phyloP scores from a whole-genome alignment of 73 alveolate species.

The Diophrys appendiculata region DNA sequence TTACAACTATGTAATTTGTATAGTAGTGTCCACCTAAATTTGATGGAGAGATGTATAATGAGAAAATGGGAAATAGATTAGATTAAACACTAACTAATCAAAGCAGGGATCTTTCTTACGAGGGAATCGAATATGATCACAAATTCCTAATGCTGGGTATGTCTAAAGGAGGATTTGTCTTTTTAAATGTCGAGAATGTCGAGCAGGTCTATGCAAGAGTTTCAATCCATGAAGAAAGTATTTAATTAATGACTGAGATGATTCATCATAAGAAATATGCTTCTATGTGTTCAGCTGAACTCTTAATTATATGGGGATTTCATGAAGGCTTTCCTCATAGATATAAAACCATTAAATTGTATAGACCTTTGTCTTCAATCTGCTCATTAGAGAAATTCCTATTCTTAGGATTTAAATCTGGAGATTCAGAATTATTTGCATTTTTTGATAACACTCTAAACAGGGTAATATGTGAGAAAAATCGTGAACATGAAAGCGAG shows the following conservation, averaged over 20 bases:
- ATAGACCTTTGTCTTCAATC: constrained; percentile 33
- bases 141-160: constrained; percentile 8
- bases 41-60: constrained; percentile 18
- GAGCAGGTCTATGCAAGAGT: constrained; percentile 56
- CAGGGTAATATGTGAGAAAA: constrained; percentile 37
- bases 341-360: constrained; percentile 17
- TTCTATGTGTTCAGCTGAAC: constrained; percentile 36
- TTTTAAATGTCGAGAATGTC: constrained; percentile 16
- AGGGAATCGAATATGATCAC: not conserved
- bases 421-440: constrained; percentile 57
- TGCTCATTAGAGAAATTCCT: not conserved
- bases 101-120: not conserved
- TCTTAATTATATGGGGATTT: constrained; percentile 63
- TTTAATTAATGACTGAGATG: constrained; percentile 25
- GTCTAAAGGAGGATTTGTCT: not conserved
- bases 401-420: constrained; percentile 43
- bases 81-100: not conserved
- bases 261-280: constrained; percentile 24
- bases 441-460: constrained; percentile 48
- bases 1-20: not conserved
- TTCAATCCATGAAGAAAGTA: constrained; percentile 52
- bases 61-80: not conserved
- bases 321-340: constrained; percentile 8
- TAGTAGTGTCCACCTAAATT: not conserved
- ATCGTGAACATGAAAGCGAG: constrained; percentile 51